These are phyloP conservation scores for Funneliformis caledonium DNA, from an alignment of 371 early-diverging fungal species.

Conservation along the genomic window DNA sequence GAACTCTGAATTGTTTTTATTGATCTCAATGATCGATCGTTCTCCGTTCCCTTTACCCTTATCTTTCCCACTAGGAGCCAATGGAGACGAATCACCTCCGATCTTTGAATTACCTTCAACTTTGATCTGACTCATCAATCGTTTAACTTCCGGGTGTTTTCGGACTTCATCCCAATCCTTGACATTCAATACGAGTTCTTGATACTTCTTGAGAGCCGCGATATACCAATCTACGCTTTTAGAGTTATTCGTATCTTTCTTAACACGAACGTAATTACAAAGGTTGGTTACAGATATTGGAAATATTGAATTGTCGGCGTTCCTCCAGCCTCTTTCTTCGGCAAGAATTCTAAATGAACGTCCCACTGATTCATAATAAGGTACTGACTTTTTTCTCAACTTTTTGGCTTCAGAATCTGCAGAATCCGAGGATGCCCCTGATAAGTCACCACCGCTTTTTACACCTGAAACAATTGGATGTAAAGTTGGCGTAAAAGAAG, in stretches of 20 bases:
- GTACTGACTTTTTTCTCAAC: background rate
- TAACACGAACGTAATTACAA: slow-evolving; percentile 17
- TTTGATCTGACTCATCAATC: slow-evolving; percentile 12
- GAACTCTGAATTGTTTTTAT: background rate
- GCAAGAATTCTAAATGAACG: slow-evolving; percentile 21
- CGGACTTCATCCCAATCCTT: slow-evolving; percentile 29
- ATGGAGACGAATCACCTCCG: background rate
- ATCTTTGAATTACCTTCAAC: slow-evolving; percentile 1
- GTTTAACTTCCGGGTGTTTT: slow-evolving; percentile 27
- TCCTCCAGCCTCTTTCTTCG: slow-evolving; percentile 19
- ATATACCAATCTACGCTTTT: slow-evolving; percentile 34
- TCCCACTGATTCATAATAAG: slow-evolving; percentile 2
- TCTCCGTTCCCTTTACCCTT: background rate
- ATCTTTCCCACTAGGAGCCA: background rate
- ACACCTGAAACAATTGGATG: background rate
- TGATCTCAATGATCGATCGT: background rate
- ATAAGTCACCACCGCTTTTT: background rate
- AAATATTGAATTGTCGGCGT: slow-evolving; percentile 18
- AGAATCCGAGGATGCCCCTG: slow-evolving; percentile 5
- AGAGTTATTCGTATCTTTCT: slow-evolving; percentile 17
- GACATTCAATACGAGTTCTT: background rate
- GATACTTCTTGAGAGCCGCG: slow-evolving; percentile 27
- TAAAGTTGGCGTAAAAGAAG: background rate
- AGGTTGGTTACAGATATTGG: slow-evolving; percentile 7
- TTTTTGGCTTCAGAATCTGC: background rate